Base-by-base conservation (phyloP, 2,329 filamentous ascomycete species). In the Didymosphaeria variabile region DNA sequence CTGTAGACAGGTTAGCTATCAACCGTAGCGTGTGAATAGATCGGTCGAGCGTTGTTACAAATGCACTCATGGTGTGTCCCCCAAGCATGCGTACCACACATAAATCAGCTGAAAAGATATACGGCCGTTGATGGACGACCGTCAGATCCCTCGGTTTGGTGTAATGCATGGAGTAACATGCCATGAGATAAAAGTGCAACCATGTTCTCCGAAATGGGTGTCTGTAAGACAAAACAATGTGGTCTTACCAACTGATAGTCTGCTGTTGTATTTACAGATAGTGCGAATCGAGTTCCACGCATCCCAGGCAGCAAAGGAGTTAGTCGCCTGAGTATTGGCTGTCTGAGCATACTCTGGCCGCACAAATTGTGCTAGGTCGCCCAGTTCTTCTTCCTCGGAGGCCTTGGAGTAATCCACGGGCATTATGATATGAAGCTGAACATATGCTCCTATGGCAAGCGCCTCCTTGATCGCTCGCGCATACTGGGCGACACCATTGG, bases 261-360 rank as follows among this genome's bases (percentile, higher is more conserved):
- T 88, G 59, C 86, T 81, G 78, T 90, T 90, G 79, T 99, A 98
- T 80, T 90, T 91, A 85, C 93, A 97, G 59, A 93, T 83, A 56
- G 89, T 90, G 56, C 95, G 87, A 71, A 99, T 91, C 23, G 90
- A 85, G 76, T 99, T 90, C 95, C 95, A 99, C 1, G 91, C 90
- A 79, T 98, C 94, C 96, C 96, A 99, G 2, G 90, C 86, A 56
- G 89, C 89, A 77, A 92, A 95, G 0, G 91, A 78, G 71, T 94
- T 90, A 62, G 90, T 80, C 7, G 71, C 70, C 36, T 77, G 71
- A 13, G 78, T 70, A 13, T 78, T 73, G 1, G 77, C 62, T 10
- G 72, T 61, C 29, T 54, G 13, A 62, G 29, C 64, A 29, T 76
- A 76, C 42, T 83, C 76, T 10, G 78, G 63, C 31, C 77, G 63